These are phyloP conservation scores for Cutaneotrichosporon daszewskae DNA, from an alignment of 1,284 basidiomycete genomes.

Conservation along the genomic window DNA sequence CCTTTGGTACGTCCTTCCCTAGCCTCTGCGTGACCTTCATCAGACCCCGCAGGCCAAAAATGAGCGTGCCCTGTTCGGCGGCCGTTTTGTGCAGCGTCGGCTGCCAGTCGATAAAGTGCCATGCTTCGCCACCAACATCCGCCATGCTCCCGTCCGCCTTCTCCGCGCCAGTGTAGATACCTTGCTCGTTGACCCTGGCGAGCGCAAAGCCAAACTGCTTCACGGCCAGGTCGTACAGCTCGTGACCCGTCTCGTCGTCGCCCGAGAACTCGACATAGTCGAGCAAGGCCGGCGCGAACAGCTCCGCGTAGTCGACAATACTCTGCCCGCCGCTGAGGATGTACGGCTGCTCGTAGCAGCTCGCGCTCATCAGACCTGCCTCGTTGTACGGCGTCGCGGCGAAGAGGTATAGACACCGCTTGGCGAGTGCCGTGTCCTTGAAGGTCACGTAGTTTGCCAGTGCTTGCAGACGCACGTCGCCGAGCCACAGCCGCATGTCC, in stretches of 20 bases:
- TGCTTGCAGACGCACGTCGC: background rate
- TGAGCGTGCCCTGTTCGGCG: too few relatives aligned
- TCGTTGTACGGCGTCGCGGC: constrained; percentile 24
- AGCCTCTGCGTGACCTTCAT: too few relatives aligned
- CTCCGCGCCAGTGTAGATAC: background rate
- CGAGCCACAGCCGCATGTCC: constrained; percentile 16
- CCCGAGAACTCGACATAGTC: constrained; percentile 24
- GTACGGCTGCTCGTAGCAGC: constrained; percentile 23
- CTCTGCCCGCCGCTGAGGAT: constrained; percentile 20
- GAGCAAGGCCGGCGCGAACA: constrained; percentile 21
- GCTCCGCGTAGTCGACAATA: constrained; percentile 27
- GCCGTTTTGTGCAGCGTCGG: too few relatives aligned
- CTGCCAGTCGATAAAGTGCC: constrained; percentile 21
- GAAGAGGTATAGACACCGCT: constrained; percentile 26
- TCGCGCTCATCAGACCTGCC: constrained; percentile 19
- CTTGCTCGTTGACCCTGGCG: too few relatives aligned
- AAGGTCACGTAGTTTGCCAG: constrained; percentile 12
- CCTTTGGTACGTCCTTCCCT: too few relatives aligned
- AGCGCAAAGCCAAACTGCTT: too few relatives aligned
- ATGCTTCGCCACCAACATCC: too few relatives aligned
- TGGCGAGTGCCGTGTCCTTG: constrained; percentile 22
- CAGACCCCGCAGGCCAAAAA: too few relatives aligned
- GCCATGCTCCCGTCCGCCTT: too few relatives aligned
- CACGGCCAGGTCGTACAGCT: constrained; percentile 19
- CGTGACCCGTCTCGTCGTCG: constrained; percentile 19